Conservation (phyloP, 768 basidiomycete genomes). For the Chlorophyllum brunneum region DNA sequence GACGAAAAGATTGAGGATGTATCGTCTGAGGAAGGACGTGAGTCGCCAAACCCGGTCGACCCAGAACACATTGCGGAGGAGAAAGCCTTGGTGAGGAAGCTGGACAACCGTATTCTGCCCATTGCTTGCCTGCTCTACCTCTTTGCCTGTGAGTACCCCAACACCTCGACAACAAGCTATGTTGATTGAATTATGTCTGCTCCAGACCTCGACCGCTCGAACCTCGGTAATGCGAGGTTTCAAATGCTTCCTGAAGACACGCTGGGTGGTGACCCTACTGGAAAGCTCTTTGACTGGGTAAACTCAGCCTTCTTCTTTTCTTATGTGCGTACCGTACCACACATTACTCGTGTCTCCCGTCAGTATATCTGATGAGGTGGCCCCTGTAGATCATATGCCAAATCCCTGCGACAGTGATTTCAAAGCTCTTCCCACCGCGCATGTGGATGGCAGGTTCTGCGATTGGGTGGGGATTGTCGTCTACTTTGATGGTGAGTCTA, state of each 20-base stretch:
- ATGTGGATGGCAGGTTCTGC: constrained; percentile 64
- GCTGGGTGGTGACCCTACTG: constrained; percentile 65
- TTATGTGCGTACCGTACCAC: constrained; percentile 45
- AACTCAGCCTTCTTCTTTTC: constrained; percentile 78
- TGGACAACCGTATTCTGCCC: constrained; percentile 66
- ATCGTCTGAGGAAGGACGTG: constrained; percentile 11
- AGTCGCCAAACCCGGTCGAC: neutral
- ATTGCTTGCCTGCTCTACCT: constrained; percentile 72
- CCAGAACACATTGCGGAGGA: constrained; percentile 28
- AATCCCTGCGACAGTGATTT: constrained; percentile 59
- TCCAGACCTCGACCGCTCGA: constrained; percentile 73
- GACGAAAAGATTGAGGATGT: constrained; percentile 29
- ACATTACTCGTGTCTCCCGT: neutral
- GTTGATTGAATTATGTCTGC: neutral
- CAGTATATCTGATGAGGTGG: neutral
- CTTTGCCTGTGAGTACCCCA: constrained; percentile 58
- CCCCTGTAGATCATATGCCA: constrained; percentile 57
- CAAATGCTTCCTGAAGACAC: constrained; percentile 64
- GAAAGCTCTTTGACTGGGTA: constrained; percentile 72
- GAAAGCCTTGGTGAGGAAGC: constrained; percentile 51
- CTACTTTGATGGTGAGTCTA: constrained; percentile 58
- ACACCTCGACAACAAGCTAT: neutral
- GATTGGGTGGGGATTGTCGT: constrained; percentile 73
- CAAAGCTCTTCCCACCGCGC: constrained; percentile 67
- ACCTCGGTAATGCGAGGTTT: constrained; percentile 75